Evolutionary conservation across 176 grass and related monocot genomes (phyloP).

Genomic region (Thalia dealbata): DNA sequence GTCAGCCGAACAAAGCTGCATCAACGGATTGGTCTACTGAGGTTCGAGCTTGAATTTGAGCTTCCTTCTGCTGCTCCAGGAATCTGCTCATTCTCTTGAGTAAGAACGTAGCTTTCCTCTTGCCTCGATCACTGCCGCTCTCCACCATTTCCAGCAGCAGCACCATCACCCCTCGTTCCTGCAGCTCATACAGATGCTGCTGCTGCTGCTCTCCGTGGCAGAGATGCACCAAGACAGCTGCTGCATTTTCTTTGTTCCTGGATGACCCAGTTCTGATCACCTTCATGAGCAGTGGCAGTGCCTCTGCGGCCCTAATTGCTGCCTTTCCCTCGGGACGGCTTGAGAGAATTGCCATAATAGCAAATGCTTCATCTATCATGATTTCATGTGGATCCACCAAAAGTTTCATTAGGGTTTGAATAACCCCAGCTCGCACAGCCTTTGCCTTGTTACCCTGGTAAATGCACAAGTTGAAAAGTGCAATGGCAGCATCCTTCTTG

Average conservation of each 20-base stretch:
- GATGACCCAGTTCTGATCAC: slow-evolving; percentile 8
- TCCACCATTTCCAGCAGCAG: slow-evolving; percentile 3
- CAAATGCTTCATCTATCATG: slow-evolving; percentile 16
- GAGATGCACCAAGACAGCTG: slow-evolving; percentile 20
- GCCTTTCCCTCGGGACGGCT: slow-evolving; percentile 12
- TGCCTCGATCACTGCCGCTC: slow-evolving; percentile 18
- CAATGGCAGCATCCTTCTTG: slow-evolving; percentile 19
- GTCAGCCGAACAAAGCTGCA: background rate
- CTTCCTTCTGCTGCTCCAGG: slow-evolving; percentile 15
- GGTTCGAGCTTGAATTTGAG: slow-evolving; percentile 5
- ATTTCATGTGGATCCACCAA: slow-evolving; percentile 2
- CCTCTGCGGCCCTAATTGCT: slow-evolving; percentile 7
- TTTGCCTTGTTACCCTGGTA: slow-evolving; percentile 21
- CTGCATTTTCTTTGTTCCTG: slow-evolving; percentile 22
- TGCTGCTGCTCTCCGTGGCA: slow-evolving; percentile 15
- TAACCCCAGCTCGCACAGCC: slow-evolving; percentile 9
- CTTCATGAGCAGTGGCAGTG: slow-evolving; percentile 5
- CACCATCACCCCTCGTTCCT: slow-evolving; percentile 10
- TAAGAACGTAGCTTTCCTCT: slow-evolving; percentile 14
- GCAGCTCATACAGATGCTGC: slow-evolving; percentile 14
- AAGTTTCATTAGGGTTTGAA: slow-evolving; percentile 10
- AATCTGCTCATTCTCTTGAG: slow-evolving; percentile 9
- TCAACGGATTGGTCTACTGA: background rate
- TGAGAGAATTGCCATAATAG: slow-evolving; percentile 17
- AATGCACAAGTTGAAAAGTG: slow-evolving; percentile 23